A percentile compares a stretch with the other conserved stretches of the same genome.
These are phyloP conservation scores for Diplogelasinospora grovesii DNA, from an alignment of 495 filamentous ascomycete species.

Conservation along the genomic window DNA sequence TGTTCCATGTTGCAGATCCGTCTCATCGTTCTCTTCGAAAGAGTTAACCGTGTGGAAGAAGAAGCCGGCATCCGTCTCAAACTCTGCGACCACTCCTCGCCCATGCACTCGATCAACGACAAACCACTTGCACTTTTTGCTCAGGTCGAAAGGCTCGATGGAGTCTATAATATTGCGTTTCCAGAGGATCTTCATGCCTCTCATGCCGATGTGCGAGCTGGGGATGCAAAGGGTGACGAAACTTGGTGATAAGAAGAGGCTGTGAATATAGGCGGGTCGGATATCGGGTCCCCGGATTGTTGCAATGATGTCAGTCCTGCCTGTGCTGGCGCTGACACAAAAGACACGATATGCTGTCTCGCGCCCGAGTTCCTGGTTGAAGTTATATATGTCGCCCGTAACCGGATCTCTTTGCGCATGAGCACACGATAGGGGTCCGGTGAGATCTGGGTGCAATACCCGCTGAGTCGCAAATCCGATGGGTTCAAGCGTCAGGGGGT, in stretches of 20 bases:
- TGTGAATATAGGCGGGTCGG: conserved; percentile 63
- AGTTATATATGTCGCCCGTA: conserved; percentile 73
- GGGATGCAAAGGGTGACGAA: conserved; percentile 61
- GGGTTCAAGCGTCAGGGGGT: conserved; percentile 65
- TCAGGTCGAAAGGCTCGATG: conserved; percentile 46
- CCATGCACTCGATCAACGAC: conserved; percentile 52
- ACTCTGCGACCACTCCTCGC: conserved; percentile 51
- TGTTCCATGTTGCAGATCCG: conserved; percentile 6
- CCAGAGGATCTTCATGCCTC: conserved; percentile 48
- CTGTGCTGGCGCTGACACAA: conserved; percentile 49
- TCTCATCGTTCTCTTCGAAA: conserved; percentile 50
- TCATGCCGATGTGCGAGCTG: conserved; percentile 42
- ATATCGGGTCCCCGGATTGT: conserved; percentile 45
- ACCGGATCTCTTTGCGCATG: conserved; percentile 63
- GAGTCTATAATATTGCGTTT: conserved; percentile 52
- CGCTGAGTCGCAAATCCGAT: conserved; percentile 52
- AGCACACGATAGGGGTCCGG: conserved; percentile 54
- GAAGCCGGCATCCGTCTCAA: conserved; percentile 59
- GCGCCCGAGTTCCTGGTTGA: conserved; percentile 51
- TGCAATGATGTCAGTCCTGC: conserved; percentile 62
- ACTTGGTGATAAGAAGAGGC: conserved; percentile 57
- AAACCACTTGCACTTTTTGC: conserved; percentile 56
- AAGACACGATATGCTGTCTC: conserved; percentile 55
- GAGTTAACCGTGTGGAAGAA: conserved; percentile 72
- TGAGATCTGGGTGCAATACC: conserved; percentile 56